Evolutionary conservation across 768 basidiomycete genomes (phyloP).

Genomic region (Punctularia strigosozonata): DNA sequence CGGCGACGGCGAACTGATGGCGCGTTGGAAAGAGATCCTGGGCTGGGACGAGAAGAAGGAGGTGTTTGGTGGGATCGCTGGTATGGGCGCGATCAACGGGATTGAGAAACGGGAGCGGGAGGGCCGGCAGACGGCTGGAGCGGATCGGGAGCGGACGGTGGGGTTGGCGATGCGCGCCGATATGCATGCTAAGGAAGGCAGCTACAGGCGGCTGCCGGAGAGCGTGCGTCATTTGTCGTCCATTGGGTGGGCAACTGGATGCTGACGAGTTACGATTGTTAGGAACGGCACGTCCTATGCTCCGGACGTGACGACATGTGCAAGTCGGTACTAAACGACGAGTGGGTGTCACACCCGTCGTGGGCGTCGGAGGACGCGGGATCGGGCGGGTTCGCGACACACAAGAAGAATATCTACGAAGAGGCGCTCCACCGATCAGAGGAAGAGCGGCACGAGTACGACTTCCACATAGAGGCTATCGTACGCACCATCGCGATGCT

Average conservation of each 20-base stretch:
- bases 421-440: slow-evolving; percentile 94
- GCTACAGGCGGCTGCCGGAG: slow-evolving; percentile 77
- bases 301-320: slow-evolving; percentile 97
- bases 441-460: slow-evolving; percentile 97
- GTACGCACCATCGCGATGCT: slow-evolving; percentile 81
- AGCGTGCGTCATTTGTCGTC: slow-evolving; percentile 44
- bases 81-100: slow-evolving; percentile 23
- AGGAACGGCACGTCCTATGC: slow-evolving; percentile 85
- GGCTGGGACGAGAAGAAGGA: slow-evolving; percentile 77
- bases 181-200: slow-evolving; percentile 65
- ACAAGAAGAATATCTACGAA: slow-evolving; percentile 93
- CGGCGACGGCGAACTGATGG: slow-evolving; percentile 65
- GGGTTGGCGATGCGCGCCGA: slow-evolving; percentile 49
- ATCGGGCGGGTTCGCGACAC: slow-evolving; percentile 74
- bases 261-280: slow-evolving; percentile 2
- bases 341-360: slow-evolving; percentile 96
- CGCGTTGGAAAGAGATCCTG: slow-evolving; percentile 74
- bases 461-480: slow-evolving; percentile 96
- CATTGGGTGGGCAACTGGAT: background rate
- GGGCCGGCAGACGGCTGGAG: slow-evolving; percentile 9
- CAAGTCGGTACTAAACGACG: slow-evolving; percentile 90
- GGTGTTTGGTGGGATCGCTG: slow-evolving; percentile 36
- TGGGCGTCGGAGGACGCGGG: slow-evolving; percentile 93
- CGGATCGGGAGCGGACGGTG: slow-evolving; percentile 6
- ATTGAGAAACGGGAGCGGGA: slow-evolving; percentile 21